These are phyloP conservation scores for Coemansia sp. DNA, from an alignment of 192 early-diverging fungal species.

Conservation along the genomic window DNA sequence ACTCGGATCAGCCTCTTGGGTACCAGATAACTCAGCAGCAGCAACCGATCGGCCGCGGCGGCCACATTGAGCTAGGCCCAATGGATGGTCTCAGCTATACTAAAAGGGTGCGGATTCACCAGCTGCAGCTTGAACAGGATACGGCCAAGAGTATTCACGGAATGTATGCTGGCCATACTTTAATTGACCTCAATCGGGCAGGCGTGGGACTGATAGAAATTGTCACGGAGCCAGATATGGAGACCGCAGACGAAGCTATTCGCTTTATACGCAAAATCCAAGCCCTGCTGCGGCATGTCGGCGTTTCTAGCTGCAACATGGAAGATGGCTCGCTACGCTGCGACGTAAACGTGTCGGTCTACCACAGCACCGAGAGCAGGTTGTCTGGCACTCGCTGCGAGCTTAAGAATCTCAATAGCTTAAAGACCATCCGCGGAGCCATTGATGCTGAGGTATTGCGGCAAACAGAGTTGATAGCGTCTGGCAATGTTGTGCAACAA, in stretches of 20 bases:
- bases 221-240: conserved; percentile 82
- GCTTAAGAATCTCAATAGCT: conserved; percentile 76
- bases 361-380: conserved; percentile 42
- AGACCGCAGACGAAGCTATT: conserved; percentile 70
- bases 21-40: conserved; percentile 94
- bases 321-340: conserved; percentile 88
- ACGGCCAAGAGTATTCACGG: conserved; percentile 80
- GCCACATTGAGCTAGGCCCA: conserved; percentile 54
- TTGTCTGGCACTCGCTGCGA: conserved; percentile 67
- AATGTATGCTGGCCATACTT: conserved; percentile 52
- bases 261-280: conserved; percentile 76
- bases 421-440: conserved; percentile 63
- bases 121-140: conserved; percentile 91
- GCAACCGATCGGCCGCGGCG: conserved; percentile 74
- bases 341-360: conserved; percentile 90
- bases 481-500: conserved; percentile 53
- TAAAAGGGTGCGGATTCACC: conserved; percentile 62
- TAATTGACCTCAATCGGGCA: conserved; percentile 83
- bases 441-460: conserved; percentile 78
- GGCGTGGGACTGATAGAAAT: conserved; percentile 88
- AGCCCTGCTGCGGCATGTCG: conserved; percentile 61
- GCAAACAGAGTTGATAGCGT: conserved; percentile 61
- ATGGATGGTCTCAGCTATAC: conserved; percentile 59
- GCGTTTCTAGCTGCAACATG: conserved; percentile 74
- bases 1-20: conserved; percentile 85